These are phyloP conservation scores for Oxytropis ochrocephala DNA, from an alignment of 306 rosid genomes.

Conservation along the genomic window DNA sequence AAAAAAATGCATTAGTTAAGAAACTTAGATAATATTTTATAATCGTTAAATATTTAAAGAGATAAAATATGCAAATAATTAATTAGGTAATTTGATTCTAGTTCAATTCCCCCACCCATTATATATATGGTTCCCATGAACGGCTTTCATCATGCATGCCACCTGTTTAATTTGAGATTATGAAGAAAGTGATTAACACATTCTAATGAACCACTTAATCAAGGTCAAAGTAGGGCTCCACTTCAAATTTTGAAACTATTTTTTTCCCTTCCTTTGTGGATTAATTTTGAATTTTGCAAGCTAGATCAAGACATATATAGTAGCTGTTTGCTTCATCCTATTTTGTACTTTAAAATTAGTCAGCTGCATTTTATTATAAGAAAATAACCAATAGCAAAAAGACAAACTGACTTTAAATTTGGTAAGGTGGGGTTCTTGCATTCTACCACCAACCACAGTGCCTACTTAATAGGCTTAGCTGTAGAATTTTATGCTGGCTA, in stretches of 20 bases:
- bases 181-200: slow-evolving; percentile 18
- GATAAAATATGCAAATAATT: not conserved
- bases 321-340: slow-evolving; percentile 3
- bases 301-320: not conserved
- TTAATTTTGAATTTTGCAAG: not conserved
- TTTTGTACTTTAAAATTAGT: not conserved
- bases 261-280: not conserved
- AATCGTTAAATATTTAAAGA: not conserved
- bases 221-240: slow-evolving; percentile 45
- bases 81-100: no score
- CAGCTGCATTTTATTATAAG: not conserved
- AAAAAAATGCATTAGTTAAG: no score
- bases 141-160: slow-evolving; percentile 32
- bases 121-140: slow-evolving; percentile 22
- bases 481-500: slow-evolving; percentile 15
- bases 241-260: slow-evolving; percentile 5
- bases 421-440: slow-evolving; percentile 38
- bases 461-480: slow-evolving; percentile 50
- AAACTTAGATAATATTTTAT: no score
- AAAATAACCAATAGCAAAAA: slow-evolving; percentile 3
- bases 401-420: slow-evolving; percentile 27
- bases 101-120: not conserved
- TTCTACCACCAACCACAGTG: slow-evolving; percentile 49
- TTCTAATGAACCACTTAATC: slow-evolving; percentile 20
- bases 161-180: slow-evolving; percentile 18